Percentiles rank a stretch among this genome's conserved stretches.
Conservation (phyloP, 2,329 filamentous ascomycete genomes). For the Claviceps maximensis region DNA sequence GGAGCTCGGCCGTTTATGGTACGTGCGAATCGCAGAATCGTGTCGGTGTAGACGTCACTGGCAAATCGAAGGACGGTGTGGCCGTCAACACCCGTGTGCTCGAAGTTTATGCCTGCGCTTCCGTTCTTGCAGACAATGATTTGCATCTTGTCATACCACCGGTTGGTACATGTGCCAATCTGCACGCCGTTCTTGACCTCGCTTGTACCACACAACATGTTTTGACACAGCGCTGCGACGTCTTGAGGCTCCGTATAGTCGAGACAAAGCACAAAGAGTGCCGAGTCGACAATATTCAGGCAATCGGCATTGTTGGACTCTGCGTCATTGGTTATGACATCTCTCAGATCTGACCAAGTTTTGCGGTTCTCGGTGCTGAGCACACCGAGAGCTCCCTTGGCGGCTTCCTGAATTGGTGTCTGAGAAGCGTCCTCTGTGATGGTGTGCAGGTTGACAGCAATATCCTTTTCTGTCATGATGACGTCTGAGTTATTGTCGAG, state of each 20-base stretch:
- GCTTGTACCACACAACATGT: slow-evolving; percentile 95
- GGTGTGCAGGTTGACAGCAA: slow-evolving; percentile 80
- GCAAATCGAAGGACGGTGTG: slow-evolving; percentile 95
- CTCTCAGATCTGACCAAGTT: slow-evolving; percentile 82
- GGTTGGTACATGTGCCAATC: slow-evolving; percentile 92
- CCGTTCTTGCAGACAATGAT: slow-evolving; percentile 99
- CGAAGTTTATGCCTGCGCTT: slow-evolving; percentile 96
- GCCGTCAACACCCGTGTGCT: slow-evolving; percentile 94
- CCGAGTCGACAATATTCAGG: slow-evolving; percentile 87
- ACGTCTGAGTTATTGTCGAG: slow-evolving; percentile 87
- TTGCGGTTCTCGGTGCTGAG: slow-evolving; percentile 94
- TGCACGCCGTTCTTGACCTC: slow-evolving; percentile 87
- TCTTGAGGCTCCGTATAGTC: slow-evolving; percentile 81
- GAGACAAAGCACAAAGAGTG: slow-evolving; percentile 81
- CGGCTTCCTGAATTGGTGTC: slow-evolving; percentile 82
- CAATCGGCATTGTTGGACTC: slow-evolving; percentile 93
- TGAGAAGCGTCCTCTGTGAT: slow-evolving; percentile 85
- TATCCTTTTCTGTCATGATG: slow-evolving; percentile 94
- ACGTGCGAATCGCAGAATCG: slow-evolving; percentile 85
- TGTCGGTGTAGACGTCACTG: slow-evolving; percentile 93
- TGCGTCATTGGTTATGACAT: slow-evolving; percentile 73
- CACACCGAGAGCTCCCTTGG: slow-evolving; percentile 88
- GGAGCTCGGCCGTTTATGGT: slow-evolving; percentile 92
- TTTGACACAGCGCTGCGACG: slow-evolving; percentile 79
- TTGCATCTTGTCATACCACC: slow-evolving; percentile 98